Base-by-base conservation (phyloP, 208 protist species). In the Vickermania ingenoplastis region DNA sequence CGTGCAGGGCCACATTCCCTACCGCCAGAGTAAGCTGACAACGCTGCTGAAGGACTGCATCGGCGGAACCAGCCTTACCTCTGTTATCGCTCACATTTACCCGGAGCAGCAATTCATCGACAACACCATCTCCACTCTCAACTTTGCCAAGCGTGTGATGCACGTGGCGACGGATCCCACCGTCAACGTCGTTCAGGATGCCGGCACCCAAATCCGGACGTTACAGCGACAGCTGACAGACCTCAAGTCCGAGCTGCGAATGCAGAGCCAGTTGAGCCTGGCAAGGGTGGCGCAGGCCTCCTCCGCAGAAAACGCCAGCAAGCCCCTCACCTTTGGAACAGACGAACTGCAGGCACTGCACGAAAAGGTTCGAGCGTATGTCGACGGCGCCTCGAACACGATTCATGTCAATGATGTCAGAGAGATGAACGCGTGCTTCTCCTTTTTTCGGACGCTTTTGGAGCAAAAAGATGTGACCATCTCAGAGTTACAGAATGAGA, bases 21-120 rank as follows among this genome's bases (percentile, higher is more conserved):
- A 89, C 61, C 82, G 89, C 13, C 77, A 91, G 30, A 86, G 81
- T 56, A 95, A 92, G 61, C 77, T 97, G 24, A 96, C 95, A n/a
- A 83, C 69, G 53, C 56, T 96, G n/a, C 71, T 98, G n/a, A 96
- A 95, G 61, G 81, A 81, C 24, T 77, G 65, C 36, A 61, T 94
- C 1, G 89, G 86, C 45, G 88, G 91, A 0, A 69, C 65, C 31
- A 80, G 84, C 41, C 77, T 75, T 53, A 97, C 90, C n/a, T 64
- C 74, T 13, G 67, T 97, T 36, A 81, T 98, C 26, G 87, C 89
- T 17, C 95, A 97, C 67, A 62, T 97, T 2, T 86, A 75, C 79
- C 63, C 70, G 30, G 26, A 83, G 59, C 51, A 56, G 24, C 50
- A 54, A n/a, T 58, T 81, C 62, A 65, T 86, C 22, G 79, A 91